Evolutionary conservation across 192 early-diverging fungal species (phyloP).

Genomic region (Coemansia sp.): DNA sequence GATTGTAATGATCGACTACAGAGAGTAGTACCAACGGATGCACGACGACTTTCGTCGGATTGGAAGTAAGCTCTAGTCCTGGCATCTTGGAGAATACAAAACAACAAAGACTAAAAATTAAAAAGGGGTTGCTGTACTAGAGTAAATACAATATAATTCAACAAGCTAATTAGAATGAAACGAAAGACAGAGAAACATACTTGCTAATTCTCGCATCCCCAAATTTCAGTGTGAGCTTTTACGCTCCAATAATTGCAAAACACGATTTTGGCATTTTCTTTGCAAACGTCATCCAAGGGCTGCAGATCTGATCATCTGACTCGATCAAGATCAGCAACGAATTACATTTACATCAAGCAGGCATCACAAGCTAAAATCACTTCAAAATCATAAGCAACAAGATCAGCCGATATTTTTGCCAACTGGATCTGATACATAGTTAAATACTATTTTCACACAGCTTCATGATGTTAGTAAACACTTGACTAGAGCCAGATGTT

Average conservation of each 20-base stretch:
- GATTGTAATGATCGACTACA: conserved; percentile 98
- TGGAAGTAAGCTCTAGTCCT: conserved; percentile 45
- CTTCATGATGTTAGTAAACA: too few relatives aligned
- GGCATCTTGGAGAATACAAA: conserved; percentile 27
- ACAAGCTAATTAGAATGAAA: background rate
- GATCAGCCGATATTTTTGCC: too few relatives aligned
- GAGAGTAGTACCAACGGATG: conserved; percentile 98
- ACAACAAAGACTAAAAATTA: background rate
- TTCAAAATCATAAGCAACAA: too few relatives aligned
- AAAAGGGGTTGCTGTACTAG: background rate
- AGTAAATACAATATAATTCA: background rate
- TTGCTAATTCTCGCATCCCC: background rate
- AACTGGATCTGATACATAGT: too few relatives aligned
- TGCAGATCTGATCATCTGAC: conserved; percentile 10
- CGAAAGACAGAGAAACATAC: background rate
- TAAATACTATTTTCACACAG: too few relatives aligned
- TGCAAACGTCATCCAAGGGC: conserved; percentile 19
- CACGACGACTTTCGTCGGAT: conserved; percentile 71
- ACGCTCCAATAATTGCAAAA: background rate
- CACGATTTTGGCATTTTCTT: background rate
- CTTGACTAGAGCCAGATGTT: too few relatives aligned
- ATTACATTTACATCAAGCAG: too few relatives aligned
- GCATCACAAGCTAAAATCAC: too few relatives aligned
- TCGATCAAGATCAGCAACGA: background rate
- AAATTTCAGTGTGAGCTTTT: conserved; percentile 1